phyloP scores from a whole-genome alignment of 495 filamentous ascomycete genomes.

The Haplographium delicatum region DNA sequence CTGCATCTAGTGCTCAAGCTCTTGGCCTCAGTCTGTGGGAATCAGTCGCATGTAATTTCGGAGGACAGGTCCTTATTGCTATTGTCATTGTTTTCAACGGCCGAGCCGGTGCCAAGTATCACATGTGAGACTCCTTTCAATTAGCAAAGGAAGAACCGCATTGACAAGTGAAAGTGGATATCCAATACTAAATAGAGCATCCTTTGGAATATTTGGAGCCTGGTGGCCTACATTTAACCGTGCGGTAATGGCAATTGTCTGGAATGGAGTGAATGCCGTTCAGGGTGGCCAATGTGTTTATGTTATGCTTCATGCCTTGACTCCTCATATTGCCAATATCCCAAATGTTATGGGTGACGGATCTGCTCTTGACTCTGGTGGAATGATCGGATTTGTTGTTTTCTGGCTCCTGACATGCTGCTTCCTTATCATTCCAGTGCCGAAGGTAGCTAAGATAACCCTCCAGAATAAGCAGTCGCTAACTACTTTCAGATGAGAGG shows the following conservation, averaged over 20 bases:
- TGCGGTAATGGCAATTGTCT: constrained; percentile 35
- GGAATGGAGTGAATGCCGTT: constrained; percentile 35
- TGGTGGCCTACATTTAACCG: constrained; percentile 37
- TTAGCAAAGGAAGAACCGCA: background rate
- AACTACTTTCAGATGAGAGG: constrained; percentile 25
- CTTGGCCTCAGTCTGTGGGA: constrained; percentile 37
- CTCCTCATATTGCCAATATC: constrained; percentile 32
- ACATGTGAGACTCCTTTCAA: constrained; percentile 18
- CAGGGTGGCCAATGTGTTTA: constrained; percentile 37
- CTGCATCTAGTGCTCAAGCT: constrained; percentile 32
- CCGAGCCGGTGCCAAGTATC: constrained; percentile 35
- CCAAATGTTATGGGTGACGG: constrained; percentile 32
- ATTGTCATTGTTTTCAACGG: constrained; percentile 34
- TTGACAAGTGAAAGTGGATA: constrained; percentile 21
- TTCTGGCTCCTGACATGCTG: constrained; percentile 35
- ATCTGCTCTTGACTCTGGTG: constrained; percentile 30
- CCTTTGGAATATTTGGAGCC: constrained; percentile 33
- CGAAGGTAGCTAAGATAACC: constrained; percentile 19
- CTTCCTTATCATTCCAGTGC: constrained; percentile 32
- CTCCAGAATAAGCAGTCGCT: background rate
- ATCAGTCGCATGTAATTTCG: constrained; percentile 28
- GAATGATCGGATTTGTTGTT: constrained; percentile 35
- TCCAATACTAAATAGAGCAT: constrained; percentile 33
- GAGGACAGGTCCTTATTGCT: constrained; percentile 32
- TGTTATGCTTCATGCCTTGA: constrained; percentile 34